phyloP scores from a whole-genome alignment of 2,329 filamentous ascomycete genomes.

The Fusarium denticulatum region DNA sequence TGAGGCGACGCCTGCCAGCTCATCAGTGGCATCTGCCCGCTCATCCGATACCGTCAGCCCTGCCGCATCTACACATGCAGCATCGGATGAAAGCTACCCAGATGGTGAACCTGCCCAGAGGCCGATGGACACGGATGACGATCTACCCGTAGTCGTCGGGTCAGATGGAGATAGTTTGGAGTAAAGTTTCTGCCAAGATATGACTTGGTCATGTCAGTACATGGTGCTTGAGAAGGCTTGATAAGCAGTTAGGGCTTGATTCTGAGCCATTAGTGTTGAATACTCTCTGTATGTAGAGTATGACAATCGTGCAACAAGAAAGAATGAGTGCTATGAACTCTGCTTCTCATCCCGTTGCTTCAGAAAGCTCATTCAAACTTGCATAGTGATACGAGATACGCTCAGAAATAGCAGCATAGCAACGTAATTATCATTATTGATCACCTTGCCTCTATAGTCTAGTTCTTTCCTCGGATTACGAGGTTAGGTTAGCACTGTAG shows the following conservation, averaged over 20 bases:
- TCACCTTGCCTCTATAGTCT: too few species aligned
- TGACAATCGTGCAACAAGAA: not conserved
- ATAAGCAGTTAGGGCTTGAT: fast-evolving
- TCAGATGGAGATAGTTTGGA: not conserved
- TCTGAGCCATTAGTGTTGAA: too few species aligned
- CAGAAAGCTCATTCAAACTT: too few species aligned
- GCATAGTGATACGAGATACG: too few species aligned
- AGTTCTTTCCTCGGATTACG: too few species aligned
- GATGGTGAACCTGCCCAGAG: not conserved
- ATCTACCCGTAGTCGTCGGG: fast-evolving
- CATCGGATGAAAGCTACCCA: not conserved
- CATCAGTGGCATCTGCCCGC: not conserved
- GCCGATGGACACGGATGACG: fast-evolving
- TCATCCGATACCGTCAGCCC: not conserved
- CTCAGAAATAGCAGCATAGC: too few species aligned
- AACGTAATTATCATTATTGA: too few species aligned
- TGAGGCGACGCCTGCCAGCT: not conserved
- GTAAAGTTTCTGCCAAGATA: not conserved
- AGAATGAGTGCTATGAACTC: fast-evolving
- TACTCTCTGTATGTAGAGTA: not conserved
- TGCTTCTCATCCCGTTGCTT: not conserved
- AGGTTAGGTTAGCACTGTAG: too few species aligned
- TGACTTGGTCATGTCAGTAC: not conserved
- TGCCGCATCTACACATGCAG: not conserved
- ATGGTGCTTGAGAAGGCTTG: fast-evolving